Percentiles rank a stretch among this genome's conserved stretches.
These are phyloP conservation scores for Starmerella etchellsii DNA, from an alignment of 805 yeast species.

Conservation along the genomic window DNA sequence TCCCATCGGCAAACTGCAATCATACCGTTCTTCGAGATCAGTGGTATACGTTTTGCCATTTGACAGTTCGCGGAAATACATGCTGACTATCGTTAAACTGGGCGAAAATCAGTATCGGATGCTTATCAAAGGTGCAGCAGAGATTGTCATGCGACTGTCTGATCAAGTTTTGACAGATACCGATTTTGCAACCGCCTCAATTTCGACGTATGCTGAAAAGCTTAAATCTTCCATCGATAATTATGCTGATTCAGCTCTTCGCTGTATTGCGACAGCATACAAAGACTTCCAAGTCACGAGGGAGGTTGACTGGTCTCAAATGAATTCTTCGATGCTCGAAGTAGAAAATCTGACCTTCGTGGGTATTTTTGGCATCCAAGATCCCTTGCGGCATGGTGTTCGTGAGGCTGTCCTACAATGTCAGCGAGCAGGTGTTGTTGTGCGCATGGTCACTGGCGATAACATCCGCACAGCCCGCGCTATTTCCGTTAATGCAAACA, in stretches of 20 bases:
- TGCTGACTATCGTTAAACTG: slow-evolving; percentile 55
- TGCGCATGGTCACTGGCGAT: slow-evolving; percentile 98
- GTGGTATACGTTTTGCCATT: slow-evolving; percentile 73
- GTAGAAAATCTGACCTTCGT: slow-evolving; percentile 39
- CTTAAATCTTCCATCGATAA: slow-evolving; percentile 35
- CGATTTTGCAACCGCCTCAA: not conserved
- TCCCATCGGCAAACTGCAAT: slow-evolving; percentile 34
- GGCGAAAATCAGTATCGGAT: slow-evolving; percentile 39
- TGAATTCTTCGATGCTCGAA: slow-evolving; percentile 18
- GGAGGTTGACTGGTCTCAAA: slow-evolving; percentile 11
- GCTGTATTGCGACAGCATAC: slow-evolving; percentile 85
- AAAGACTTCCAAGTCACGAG: slow-evolving; percentile 36
- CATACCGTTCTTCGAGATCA: slow-evolving; percentile 32
- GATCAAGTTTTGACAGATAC: slow-evolving; percentile 20
- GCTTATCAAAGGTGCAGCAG: slow-evolving; percentile 89
- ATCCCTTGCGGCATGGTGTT: slow-evolving; percentile 85
- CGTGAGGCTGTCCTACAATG: slow-evolving; percentile 79
- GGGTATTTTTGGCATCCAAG: slow-evolving; percentile 82
- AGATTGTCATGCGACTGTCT: slow-evolving; percentile 58
- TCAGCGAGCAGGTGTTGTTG: slow-evolving; percentile 81
- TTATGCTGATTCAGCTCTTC: slow-evolving; percentile 66
- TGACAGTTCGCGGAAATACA: slow-evolving; percentile 88
- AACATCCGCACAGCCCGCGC: slow-evolving; percentile 84
- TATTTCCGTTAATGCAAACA: slow-evolving; percentile 77
- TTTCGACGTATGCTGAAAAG: not conserved